Evolutionary conservation across 495 filamentous ascomycete species (phyloP).

Genomic region (Parathielavia hyrcaniae): DNA sequence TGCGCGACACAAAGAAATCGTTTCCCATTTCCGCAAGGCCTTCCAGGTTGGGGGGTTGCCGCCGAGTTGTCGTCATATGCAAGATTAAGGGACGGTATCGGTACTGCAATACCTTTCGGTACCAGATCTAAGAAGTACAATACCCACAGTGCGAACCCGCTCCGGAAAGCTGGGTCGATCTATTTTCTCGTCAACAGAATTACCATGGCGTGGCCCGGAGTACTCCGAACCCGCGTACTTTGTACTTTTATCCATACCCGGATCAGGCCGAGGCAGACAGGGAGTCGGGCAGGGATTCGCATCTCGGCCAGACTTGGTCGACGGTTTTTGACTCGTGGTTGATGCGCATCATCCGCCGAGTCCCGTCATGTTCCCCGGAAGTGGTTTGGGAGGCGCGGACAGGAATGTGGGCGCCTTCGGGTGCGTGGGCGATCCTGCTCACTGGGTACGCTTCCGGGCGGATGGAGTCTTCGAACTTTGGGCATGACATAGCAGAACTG

Average conservation of each 20-base stretch:
- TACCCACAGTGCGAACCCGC: conserved; percentile 24
- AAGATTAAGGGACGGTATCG: conserved; percentile 5
- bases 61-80: conserved; percentile 18
- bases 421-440: background rate
- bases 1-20: conserved; percentile 1
- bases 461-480: background rate
- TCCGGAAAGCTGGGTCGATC: too few relatives aligned
- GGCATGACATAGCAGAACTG: background rate
- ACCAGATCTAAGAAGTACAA: too few relatives aligned
- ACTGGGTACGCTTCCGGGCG: conserved; percentile 1
- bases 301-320: conserved; percentile 25
- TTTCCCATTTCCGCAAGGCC: background rate
- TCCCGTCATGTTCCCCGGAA: conserved; percentile 14
- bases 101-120: too few relatives aligned
- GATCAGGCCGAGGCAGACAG: conserved; percentile 28
- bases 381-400: background rate
- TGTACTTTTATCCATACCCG: too few relatives aligned
- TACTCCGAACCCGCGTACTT: too few relatives aligned
- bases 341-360: conserved; percentile 35
- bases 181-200: conserved; percentile 23
- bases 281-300: conserved; percentile 19
- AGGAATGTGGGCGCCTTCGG: conserved; percentile 16
- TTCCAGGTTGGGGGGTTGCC: background rate
- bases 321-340: conserved; percentile 32
- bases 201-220: too few relatives aligned